Evolutionary conservation across 208 protist species (phyloP), one percentile per base, ranked within the genome.

Genomic region (Acanthamoeba lenticulata): DNA sequence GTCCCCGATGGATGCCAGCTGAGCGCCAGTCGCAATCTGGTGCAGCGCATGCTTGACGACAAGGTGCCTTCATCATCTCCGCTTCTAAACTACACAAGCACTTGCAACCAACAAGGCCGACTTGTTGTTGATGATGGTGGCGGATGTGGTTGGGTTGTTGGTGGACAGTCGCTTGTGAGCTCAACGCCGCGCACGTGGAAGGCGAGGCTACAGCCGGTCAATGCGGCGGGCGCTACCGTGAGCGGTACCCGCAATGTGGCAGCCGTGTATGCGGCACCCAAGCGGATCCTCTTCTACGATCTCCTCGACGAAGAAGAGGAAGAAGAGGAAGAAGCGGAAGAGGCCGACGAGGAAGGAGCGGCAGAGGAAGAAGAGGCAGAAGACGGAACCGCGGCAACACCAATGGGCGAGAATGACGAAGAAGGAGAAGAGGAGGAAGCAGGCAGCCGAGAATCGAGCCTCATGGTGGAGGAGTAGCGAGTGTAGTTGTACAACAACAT

Each of bases 281-380:
- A 91, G 36, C 85, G 85, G 11, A 15, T 91, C 24, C n/a, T 91
- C 2, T 91, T 91, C 47, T 91, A 91, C 38, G 85, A 91, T 47
- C 85, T 91, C 24, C 36, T 44, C 27, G 85, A 91, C 24, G 55
- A 91, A 34, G 85, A 90, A 24, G 52, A 90, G 7, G 57, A 69
- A 15, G 83, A 90, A 0, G 83, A 69, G 13, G 83, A 90, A 3
- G 83, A 88, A 2, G 79, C 65, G 36, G 52, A 69, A 27, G 57
- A 91, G 36, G 74, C 6, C 6, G 57, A 91, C 19, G 85, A 65
- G 13, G 36, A 91, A 7, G 32, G 1, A 29, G 52, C 60, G 49
- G 79, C 6, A 40, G 55, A 91, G 17, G 52, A 44, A 2, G 83
- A 91, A 17, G 55, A 69, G 42, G 38, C 40, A 34, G 83, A 45